These are phyloP conservation scores for Remersonia thermophila DNA, from an alignment of 2,329 filamentous ascomycete species.

Conservation along the genomic window DNA sequence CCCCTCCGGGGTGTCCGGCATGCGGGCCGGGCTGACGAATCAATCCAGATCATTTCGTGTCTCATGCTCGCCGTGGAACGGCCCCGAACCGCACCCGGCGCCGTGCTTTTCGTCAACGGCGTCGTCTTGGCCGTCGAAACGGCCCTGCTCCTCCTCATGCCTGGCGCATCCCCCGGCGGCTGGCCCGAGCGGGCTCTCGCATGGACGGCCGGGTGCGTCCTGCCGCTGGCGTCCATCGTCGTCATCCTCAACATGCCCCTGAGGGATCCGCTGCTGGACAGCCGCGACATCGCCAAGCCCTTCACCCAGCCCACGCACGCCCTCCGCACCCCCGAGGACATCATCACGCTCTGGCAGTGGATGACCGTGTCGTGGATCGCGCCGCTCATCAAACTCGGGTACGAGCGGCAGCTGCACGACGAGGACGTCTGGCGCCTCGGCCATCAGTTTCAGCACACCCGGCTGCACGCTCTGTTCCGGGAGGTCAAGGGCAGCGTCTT, in stretches of 20 bases:
- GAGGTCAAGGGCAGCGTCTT: slow-evolving; percentile 62
- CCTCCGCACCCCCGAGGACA: slow-evolving; percentile 68
- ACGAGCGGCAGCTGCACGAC: slow-evolving; percentile 54
- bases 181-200: slow-evolving; percentile 11
- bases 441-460: slow-evolving; percentile 69
- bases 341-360: slow-evolving; percentile 68
- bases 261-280: slow-evolving; percentile 43
- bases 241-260: slow-evolving; percentile 58
- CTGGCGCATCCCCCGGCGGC: slow-evolving; percentile 17
- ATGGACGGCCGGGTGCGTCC: slow-evolving; percentile 23
- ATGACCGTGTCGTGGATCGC: slow-evolving; percentile 76
- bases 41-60: background rate
- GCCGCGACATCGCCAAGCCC: slow-evolving; percentile 45
- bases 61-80: slow-evolving; percentile 21
- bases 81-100: slow-evolving; percentile 18
- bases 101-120: slow-evolving; percentile 20
- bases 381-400: slow-evolving; percentile 56
- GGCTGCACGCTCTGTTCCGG: slow-evolving; percentile 63
- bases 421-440: slow-evolving; percentile 72
- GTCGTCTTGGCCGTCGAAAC: slow-evolving; percentile 23
- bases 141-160: slow-evolving; percentile 22
- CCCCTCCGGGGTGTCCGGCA: too few relatives aligned
- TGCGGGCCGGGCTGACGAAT: slow-evolving; percentile 15
- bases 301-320: slow-evolving; percentile 42
- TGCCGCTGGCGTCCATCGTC: slow-evolving; percentile 34